Evolutionary conservation across 2,329 filamentous ascomycete genomes (phyloP).

Genomic region (Beauveria sp.): DNA sequence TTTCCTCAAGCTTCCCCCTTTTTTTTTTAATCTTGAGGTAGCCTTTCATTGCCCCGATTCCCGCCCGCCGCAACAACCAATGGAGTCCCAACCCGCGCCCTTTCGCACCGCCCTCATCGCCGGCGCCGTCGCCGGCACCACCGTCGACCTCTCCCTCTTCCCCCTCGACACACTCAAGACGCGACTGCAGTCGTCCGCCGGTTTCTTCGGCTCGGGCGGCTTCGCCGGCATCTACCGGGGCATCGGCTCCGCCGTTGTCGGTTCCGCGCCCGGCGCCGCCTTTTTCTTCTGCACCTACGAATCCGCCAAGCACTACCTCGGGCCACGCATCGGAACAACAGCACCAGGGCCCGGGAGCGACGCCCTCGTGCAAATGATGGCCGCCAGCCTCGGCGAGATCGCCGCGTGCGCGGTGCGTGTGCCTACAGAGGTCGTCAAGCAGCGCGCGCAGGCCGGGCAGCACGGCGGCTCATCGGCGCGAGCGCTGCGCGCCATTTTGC

Average conservation of each 20-base stretch:
- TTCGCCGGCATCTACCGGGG: conserved; percentile 91
- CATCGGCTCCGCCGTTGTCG: conserved; percentile 80
- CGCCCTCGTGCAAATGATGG: conserved; percentile 65
- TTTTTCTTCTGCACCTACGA: conserved; percentile 98
- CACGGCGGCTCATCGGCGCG: conserved; percentile 62
- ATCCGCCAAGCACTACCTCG: conserved; percentile 53
- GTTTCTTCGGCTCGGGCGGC: conserved; percentile 77
- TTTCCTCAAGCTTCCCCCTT: not conserved
- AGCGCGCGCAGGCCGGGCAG: conserved; percentile 83
- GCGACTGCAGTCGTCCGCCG: conserved; percentile 74
- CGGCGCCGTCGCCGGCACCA: conserved; percentile 86
- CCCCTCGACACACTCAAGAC: conserved; percentile 99
- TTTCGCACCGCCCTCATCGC: conserved; percentile 62
- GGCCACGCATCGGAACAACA: conserved; percentile 18
- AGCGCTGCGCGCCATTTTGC: conserved; percentile 64
- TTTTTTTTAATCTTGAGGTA: too few relatives aligned
- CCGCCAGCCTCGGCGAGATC: conserved; percentile 79
- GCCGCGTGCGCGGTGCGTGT: conserved; percentile 89
- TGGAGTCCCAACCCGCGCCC: conserved; percentile 20
- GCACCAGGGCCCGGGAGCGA: conserved; percentile 13
- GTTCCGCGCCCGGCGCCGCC: conserved; percentile 86
- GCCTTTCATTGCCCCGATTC: too few relatives aligned
- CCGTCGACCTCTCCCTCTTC: conserved; percentile 93
- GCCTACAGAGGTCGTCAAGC: conserved; percentile 92
- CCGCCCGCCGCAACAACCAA: too few relatives aligned